Evolutionary conservation across 1,284 basidiomycete genomes (phyloP).

Genomic region (Sporisorium exsertum): DNA sequence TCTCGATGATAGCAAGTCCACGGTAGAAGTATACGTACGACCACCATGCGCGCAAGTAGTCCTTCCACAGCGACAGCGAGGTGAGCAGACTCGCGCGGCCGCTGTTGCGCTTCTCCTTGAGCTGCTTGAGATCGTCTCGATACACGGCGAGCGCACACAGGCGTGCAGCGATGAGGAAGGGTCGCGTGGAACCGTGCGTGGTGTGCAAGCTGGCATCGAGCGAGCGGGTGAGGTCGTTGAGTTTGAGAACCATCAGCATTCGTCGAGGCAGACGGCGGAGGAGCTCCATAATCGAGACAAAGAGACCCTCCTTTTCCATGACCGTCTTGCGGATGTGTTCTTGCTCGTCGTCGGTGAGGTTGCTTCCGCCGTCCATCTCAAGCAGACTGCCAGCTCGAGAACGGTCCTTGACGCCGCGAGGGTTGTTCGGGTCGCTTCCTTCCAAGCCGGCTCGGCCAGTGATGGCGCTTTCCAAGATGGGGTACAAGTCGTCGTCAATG

Average conservation of each 20-base stretch:
- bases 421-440: slow-evolving; percentile 66
- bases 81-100: slow-evolving; percentile 30
- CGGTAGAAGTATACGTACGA: slow-evolving; percentile 64
- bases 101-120: slow-evolving; percentile 55
- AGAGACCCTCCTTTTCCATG: slow-evolving; percentile 67
- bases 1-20: slow-evolving; percentile 63
- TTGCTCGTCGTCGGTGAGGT: slow-evolving; percentile 62
- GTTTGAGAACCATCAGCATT: slow-evolving; percentile 69
- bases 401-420: slow-evolving; percentile 60
- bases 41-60: slow-evolving; percentile 72
- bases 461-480: slow-evolving; percentile 67
- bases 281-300: slow-evolving; percentile 62
- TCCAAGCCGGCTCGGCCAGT: slow-evolving; percentile 66
- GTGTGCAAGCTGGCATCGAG: slow-evolving; percentile 73
- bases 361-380: slow-evolving; percentile 57
- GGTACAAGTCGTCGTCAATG: slow-evolving; percentile 68
- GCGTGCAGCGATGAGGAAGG: slow-evolving; percentile 88
- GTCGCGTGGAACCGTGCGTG: slow-evolving; percentile 71
- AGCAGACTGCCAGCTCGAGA: slow-evolving; percentile 58
- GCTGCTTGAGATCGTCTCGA: slow-evolving; percentile 77
- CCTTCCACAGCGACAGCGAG: slow-evolving; percentile 62
- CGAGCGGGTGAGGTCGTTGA: slow-evolving; percentile 71
- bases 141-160: slow-evolving; percentile 89
- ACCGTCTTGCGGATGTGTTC: slow-evolving; percentile 69
- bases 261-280: slow-evolving; percentile 64